A percentile compares a stretch with the other conserved stretches of the same genome.
Conservation (phyloP, 192 early-diverging fungal species). For the Haplosporangium gracile region DNA sequence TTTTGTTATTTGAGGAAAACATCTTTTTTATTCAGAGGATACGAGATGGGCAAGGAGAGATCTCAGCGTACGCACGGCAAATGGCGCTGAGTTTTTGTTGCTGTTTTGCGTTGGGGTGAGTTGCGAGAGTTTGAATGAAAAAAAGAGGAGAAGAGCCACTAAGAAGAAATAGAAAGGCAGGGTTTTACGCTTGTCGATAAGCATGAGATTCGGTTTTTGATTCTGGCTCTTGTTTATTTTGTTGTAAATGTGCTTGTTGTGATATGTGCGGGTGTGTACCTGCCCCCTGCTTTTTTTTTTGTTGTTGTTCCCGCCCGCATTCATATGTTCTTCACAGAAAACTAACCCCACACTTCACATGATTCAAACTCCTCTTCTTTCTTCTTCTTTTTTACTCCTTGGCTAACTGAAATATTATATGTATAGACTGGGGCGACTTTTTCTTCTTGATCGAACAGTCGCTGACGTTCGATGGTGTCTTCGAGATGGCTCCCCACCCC, state of each 20-base stretch:
- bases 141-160: background rate
- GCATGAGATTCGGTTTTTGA: background rate
- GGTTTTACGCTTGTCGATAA: background rate
- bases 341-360: slow-evolving; percentile 19
- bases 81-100: background rate
- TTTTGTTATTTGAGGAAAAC: background rate
- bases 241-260: background rate
- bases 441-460: slow-evolving; percentile 95
- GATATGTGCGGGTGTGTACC: background rate
- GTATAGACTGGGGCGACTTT: slow-evolving; percentile 97
- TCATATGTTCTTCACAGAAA: background rate
- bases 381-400: slow-evolving; percentile 10
- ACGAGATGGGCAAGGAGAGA: background rate
- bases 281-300: background rate
- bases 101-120: slow-evolving; percentile 7
- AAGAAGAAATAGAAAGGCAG: background rate
- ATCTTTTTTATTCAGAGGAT: background rate
- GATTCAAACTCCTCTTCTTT: slow-evolving; percentile 17
- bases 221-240: background rate
- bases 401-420: background rate
- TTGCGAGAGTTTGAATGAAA: background rate
- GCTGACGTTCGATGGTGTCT: slow-evolving; percentile 93
- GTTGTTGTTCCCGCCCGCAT: background rate
- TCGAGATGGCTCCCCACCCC: slow-evolving; percentile 98
- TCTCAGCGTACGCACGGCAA: background rate